phyloP scores from a whole-genome alignment of 2,329 filamentous ascomycete species.

The Pseudogymnoascus pannorum region DNA sequence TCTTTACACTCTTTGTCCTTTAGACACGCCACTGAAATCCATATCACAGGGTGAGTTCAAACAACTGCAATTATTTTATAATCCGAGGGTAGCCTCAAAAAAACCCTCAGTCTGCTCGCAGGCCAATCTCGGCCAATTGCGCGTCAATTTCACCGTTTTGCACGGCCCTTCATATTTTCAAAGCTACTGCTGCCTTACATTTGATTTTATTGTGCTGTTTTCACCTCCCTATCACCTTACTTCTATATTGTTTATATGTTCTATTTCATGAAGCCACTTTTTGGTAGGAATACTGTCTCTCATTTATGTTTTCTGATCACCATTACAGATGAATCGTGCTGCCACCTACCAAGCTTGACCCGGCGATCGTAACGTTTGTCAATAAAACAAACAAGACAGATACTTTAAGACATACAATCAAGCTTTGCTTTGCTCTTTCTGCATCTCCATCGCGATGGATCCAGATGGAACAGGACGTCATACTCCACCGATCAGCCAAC shows the following conservation, averaged over 20 bases:
- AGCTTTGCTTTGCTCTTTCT: no score
- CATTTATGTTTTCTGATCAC: not conserved
- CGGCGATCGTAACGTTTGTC: not conserved
- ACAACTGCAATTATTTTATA: not conserved
- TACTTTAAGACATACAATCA: not conserved
- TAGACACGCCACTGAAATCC: not conserved
- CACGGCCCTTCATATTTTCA: not conserved
- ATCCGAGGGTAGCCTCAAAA: not conserved
- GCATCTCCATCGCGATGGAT: not conserved
- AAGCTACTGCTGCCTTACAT: not conserved
- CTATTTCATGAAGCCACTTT: not conserved
- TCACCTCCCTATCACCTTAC: no score
- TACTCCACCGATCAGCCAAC: not conserved
- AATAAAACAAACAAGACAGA: not conserved
- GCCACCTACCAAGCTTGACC: not conserved
- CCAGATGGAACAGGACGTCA: not conserved
- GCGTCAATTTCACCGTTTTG: not conserved
- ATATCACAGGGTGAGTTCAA: not conserved
- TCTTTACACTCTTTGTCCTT: not conserved
- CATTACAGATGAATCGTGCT: not conserved
- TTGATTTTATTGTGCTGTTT: not conserved
- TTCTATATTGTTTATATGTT: no score
- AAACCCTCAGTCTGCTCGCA: not conserved
- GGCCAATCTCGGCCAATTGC: not conserved
- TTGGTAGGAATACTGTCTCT: not conserved